These are phyloP conservation scores for Lojkania enalia DNA, from an alignment of 2,329 filamentous ascomycete species.

Conservation along the genomic window DNA sequence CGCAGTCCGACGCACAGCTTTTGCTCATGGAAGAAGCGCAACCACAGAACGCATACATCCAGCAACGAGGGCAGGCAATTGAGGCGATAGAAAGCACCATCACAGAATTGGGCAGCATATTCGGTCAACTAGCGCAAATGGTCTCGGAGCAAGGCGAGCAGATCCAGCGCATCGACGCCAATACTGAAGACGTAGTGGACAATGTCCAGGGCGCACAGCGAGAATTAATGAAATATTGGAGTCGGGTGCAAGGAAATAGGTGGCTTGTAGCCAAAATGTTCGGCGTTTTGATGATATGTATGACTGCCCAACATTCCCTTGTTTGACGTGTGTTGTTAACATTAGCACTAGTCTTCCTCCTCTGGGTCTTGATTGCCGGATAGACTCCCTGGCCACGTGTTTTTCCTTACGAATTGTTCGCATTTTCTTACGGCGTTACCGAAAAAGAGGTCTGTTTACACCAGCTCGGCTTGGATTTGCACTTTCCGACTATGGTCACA, in stretches of 20 bases:
- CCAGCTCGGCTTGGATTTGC: conserved; percentile 13
- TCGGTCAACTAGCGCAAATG: conserved; percentile 94
- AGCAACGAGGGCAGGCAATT: conserved; percentile 91
- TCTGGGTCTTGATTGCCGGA: conserved; percentile 70
- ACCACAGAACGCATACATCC: conserved; percentile 83
- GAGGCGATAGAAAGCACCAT: conserved; percentile 97
- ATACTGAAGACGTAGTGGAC: conserved; percentile 96
- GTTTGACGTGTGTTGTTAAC: conserved; percentile 21
- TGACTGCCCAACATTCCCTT: conserved; percentile 20
- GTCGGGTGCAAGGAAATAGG: conserved; percentile 86
- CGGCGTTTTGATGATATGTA: conserved; percentile 91
- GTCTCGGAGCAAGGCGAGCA: conserved; percentile 96
- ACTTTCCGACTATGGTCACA: not conserved
- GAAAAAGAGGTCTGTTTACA: conserved; percentile 4
- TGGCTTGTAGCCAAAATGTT: conserved; percentile 89
- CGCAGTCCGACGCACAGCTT: conserved; percentile 80
- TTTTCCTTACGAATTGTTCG: conserved; percentile 6
- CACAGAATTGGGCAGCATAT: conserved; percentile 85
- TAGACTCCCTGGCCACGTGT: conserved; percentile 31
- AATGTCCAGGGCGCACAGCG: conserved; percentile 97
- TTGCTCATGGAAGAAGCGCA: conserved; percentile 88
- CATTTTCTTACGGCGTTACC: conserved; percentile 9
- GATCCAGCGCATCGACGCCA: conserved; percentile 96
- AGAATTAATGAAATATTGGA: conserved; percentile 97
- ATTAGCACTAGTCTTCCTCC: conserved; percentile 46